Base-by-base conservation (phyloP, 768 basidiomycete genomes). In the Russula sp. region DNA sequence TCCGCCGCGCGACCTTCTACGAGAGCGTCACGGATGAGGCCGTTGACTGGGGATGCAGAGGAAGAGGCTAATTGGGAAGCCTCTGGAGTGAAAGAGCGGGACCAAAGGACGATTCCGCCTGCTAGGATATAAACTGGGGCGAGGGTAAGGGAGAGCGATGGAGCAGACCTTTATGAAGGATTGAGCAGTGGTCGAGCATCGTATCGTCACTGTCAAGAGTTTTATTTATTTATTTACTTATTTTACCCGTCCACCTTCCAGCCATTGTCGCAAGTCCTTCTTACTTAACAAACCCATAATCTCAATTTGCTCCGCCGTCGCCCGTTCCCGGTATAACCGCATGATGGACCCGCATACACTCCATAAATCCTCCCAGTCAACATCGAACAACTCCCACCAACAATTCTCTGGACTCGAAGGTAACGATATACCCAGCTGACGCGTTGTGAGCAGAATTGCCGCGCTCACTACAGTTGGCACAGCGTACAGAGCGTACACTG, bases 321-420 rank as follows among this genome's bases (percentile, higher is more conserved):
- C 76, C 54, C 86, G 78, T 51, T 77, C 70, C 5, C 85, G 79
- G 71, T 90, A 98, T 4, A 98, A 75, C 43, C 87, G 79, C 88
- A 91, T 89, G 54, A 96, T 81, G 67, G 81, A 79, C n/a, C 91
- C 93, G 62, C 86, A 86, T 8, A 94, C 84, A 66, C 79, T 84
- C 86, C 88, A 88, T 32, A 97, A 79, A 68, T 97, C 95, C 57
- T 93, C 91, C 84, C 85, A 90, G 0, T 84, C 78, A 0, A 92
- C 90, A 70, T 98, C 97, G 69, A 99, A 99, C 7, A 98, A 77
- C 47, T 89, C 84, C 88, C 90, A 96, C 97, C 97, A 99, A 59
- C 85, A 82, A 58, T 85, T 79, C 0, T 88, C 83, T 11, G 85
- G 78, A 10, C 77, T 75, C 2, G 84, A 84, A 0, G 93, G 92